A percentile compares a stretch with the other conserved stretches of the same genome.
Conservation (phyloP, 108 stramenopile species). For the Bacterosira constricta region DNA sequence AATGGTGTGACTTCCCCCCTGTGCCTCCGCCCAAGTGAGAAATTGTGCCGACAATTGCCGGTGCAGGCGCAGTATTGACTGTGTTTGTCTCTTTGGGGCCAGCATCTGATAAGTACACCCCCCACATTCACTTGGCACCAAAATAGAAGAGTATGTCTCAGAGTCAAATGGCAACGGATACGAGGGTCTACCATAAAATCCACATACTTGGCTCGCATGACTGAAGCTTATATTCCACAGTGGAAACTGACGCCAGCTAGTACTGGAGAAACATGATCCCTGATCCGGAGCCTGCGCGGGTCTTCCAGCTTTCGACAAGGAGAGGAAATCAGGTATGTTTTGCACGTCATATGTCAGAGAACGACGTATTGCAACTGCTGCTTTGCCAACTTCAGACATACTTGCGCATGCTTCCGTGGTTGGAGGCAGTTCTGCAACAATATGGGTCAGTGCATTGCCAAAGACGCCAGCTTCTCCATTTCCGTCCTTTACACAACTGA, state of each 20-base stretch:
- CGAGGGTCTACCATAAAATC: conserved; percentile 37
- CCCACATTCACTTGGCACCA: conserved; percentile 22
- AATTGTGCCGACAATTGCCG: conserved; percentile 4
- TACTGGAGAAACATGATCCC: conserved; percentile 29
- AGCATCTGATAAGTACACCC: conserved; percentile 33
- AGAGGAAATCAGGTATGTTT: conserved; percentile 18
- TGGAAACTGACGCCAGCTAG: conserved; percentile 35
- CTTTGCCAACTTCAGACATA: conserved; percentile 20
- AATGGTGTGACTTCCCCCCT: no score
- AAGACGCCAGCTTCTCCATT: conserved; percentile 18
- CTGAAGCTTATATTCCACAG: conserved; percentile 34
- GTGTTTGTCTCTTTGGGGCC: conserved; percentile 24
- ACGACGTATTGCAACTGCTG: conserved; percentile 28
- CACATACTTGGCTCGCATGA: background rate
- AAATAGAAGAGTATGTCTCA: conserved; percentile 34
- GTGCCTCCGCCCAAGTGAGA: background rate
- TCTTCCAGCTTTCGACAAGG: conserved; percentile 8
- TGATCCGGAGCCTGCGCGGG: background rate
- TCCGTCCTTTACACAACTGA: conserved; percentile 19
- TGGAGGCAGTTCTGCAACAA: conserved; percentile 27
- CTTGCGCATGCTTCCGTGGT: background rate
- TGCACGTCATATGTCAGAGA: conserved; percentile 10
- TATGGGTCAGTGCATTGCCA: conserved; percentile 36
- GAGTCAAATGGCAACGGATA: conserved; percentile 32
- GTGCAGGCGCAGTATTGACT: conserved; percentile 19